Conservation (phyloP, 768 basidiomycete species). For the Boletus sp. region DNA sequence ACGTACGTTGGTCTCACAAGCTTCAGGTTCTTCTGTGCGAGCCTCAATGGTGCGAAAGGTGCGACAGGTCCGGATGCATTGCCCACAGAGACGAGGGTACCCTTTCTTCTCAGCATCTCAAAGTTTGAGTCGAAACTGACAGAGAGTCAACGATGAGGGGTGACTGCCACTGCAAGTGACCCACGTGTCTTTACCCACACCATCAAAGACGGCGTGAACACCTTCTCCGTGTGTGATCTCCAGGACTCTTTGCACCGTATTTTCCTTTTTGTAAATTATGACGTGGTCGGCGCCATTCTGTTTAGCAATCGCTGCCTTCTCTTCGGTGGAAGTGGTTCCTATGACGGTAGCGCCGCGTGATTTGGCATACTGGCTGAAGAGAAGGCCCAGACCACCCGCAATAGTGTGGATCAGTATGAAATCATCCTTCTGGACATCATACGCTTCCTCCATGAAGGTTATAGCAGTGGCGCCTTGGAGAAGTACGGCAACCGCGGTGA, state of each 20-base stretch:
- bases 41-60: conserved; percentile 70
- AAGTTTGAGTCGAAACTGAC: conserved; percentile 76
- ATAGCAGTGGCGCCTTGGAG: conserved; percentile 80
- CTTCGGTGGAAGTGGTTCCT: conserved; percentile 83
- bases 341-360: conserved; percentile 84
- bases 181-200: conserved; percentile 95
- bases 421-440: conserved; percentile 78
- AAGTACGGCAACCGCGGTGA: conserved; percentile 62
- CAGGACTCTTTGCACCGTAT: conserved; percentile 69
- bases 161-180: conserved; percentile 25
- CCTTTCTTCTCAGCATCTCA: conserved; percentile 79
- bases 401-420: conserved; percentile 85
- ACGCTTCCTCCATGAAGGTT: conserved; percentile 80
- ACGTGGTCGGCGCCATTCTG: conserved; percentile 84
- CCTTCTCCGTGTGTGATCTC: conserved; percentile 78
- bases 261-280: conserved; percentile 74
- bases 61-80: conserved; percentile 88
- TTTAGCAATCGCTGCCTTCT: conserved; percentile 81
- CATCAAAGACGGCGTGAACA: conserved; percentile 88
- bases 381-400: conserved; percentile 82
- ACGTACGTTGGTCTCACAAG: conserved; percentile 72
- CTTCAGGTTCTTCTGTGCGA: conserved; percentile 81
- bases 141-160: conserved; percentile 4
- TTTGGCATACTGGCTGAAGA: conserved; percentile 68
- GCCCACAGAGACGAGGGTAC: conserved; percentile 86